phyloP scores from a whole-genome alignment of 2,329 filamentous ascomycete species.

The Aspergillus spinulosporus region DNA sequence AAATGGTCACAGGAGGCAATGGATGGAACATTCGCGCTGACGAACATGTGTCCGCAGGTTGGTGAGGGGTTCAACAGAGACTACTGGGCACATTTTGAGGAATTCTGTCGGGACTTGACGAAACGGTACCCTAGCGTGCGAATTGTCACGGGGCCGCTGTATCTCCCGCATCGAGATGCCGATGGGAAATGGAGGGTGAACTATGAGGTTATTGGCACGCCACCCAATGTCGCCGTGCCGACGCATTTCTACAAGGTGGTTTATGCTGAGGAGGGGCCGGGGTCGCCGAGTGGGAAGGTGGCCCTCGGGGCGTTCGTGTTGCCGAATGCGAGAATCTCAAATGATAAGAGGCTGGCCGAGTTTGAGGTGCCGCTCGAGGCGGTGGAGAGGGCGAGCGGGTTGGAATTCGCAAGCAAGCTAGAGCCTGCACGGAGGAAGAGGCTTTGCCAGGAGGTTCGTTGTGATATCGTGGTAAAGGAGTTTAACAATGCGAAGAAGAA shows the following conservation, averaged over 20 bases:
- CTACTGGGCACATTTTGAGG: slow-evolving; percentile 99
- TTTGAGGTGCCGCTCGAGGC: slow-evolving; percentile 95
- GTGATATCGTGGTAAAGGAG: slow-evolving; percentile 79
- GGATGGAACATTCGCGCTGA: slow-evolving; percentile 90
- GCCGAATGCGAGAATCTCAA: slow-evolving; percentile 85
- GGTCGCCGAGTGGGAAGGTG: slow-evolving; percentile 65
- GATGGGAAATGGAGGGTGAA: slow-evolving; percentile 95
- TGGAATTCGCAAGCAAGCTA: slow-evolving; percentile 85
- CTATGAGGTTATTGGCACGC: slow-evolving; percentile 93
- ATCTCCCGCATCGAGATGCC: slow-evolving; percentile 80
- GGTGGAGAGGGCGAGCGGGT: slow-evolving; percentile 84
- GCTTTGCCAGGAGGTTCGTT: slow-evolving; percentile 83
- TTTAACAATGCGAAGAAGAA: slow-evolving; percentile 62
- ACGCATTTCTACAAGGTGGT: slow-evolving; percentile 99
- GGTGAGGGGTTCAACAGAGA: slow-evolving; percentile 98
- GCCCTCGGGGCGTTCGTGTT: slow-evolving; percentile 92
- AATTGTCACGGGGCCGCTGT: slow-evolving; percentile 90
- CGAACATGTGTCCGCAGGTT: slow-evolving; percentile 98
- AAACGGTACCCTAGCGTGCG: slow-evolving; percentile 79
- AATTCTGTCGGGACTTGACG: slow-evolving; percentile 87
- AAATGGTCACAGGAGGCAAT: slow-evolving; percentile 95
- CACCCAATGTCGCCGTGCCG: slow-evolving; percentile 90
- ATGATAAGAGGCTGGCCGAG: slow-evolving; percentile 80
- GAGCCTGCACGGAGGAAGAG: slow-evolving; percentile 71
- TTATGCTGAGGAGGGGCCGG: slow-evolving; percentile 79